Evolutionary conservation across 495 filamentous ascomycete genomes (phyloP), one percentile per base, ranked within the genome.

Genomic region (Penicillium steckii): DNA sequence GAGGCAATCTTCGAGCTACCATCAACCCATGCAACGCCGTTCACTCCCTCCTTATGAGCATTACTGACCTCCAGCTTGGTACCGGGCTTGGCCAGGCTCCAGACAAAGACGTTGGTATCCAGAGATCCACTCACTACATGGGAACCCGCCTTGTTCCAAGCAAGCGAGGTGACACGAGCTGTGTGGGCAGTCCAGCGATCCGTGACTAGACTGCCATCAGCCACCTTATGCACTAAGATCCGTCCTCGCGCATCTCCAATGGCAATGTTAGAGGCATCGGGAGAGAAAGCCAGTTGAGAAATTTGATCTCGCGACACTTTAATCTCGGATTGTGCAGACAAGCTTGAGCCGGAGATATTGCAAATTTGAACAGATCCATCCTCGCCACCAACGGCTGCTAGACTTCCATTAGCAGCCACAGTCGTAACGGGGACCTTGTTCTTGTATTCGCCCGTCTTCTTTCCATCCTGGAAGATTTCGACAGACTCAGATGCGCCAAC

Each of bases 31-130:
- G 75, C 80, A 4, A 97, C 91, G 3, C 88, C 91, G 59, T 87
- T 89, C 7, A 98, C 90, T 2, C 94, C 94, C 50, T 97, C 94
- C 73, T 96, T 96, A 67, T 98, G 94, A 41, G 92, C 90, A 64
- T 95, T 90, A 23, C 79, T 66, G 30, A 83, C 82, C 68, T 90
- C 91, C 46, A 93, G 73, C 62, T 92, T 81, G 62, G 84, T 85
- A 22, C 89, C 90, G 0, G 91, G 93, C 54, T 89, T 87, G 40
- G 81, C 76, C 55, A 97, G 71, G 66, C 90, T 95, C 91, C 94
- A 98, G 24, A 95, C 85, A 60, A 88, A 89, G 35, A 98, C 81
- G 58, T 95, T 87, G 3, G 91, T 96, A 63, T 98, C 94, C 30
- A 97, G 70, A 3, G 81, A 83, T 4, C 92, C 95, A 60, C 89